Base-by-base conservation (phyloP, 345 rosid species). In the Corchorus olitorius region DNA sequence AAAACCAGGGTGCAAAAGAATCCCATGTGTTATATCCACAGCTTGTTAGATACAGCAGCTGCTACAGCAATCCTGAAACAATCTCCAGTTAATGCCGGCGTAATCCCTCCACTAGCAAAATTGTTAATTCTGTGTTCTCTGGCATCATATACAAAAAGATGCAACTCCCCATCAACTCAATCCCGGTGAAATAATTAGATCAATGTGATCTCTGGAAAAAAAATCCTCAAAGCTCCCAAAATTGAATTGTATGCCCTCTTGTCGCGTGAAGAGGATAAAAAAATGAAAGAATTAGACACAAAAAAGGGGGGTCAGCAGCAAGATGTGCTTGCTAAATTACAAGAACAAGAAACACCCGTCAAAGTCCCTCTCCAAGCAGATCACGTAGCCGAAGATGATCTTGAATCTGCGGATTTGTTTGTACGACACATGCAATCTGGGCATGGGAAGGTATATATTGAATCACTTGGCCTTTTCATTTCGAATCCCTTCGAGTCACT, bases 401-500 rank as follows among this genome's bases (percentile, higher is more conserved):
- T 91, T 8, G 89, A 80, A 65, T 80, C 84, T 69, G 80, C 81
- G 17, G 96, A 83, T 80, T 83, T 90, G 92, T 89, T 97, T 65
- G 73, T 62, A 45, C 82, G 98, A 79, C 96, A 90, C 98, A 97
- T 92, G 83, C 99, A 97, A 79, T 97, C 96, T 12, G 99, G 99
- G 84, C 99, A 97, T 16, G 99, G 98, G 77, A 87, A 94, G 55
- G 94, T 88, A 78, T 91, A 97, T 50, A 92, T 83, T 0, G 98
- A 97, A 75, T 97, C 98, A 61, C 81, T 91, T 15, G 96, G 94
- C 80, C 96, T 84, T 84, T 92, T 97, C 52, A 97, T 83, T 84
- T 92, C 99, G 81, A 90, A 87, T 50, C 99, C 98, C 80, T 97
- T 94, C 22, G 92, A 87, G 86, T 94, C 97, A 79, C 99, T 91